These are phyloP conservation scores for Lentinus tigrinus DNA, from an alignment of 768 basidiomycete genomes.

Conservation along the genomic window DNA sequence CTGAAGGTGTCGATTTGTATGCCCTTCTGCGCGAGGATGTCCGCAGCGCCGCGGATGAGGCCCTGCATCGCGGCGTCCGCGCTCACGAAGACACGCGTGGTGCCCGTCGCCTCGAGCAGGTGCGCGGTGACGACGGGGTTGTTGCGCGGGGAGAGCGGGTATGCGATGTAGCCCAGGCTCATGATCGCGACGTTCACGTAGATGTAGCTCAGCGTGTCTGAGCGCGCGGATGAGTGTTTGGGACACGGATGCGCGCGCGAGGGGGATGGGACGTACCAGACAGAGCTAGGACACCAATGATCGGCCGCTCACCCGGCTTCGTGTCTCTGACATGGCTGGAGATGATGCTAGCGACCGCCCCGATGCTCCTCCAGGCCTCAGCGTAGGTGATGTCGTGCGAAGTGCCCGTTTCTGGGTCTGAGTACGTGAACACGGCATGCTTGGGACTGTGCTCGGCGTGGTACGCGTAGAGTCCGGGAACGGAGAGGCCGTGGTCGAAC, in stretches of 20 bases:
- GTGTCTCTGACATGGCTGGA: background rate
- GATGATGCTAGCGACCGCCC: slow-evolving; percentile 24
- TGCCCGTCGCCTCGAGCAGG: slow-evolving; percentile 27
- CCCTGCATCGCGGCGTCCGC: slow-evolving; percentile 20
- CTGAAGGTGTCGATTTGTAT: slow-evolving; percentile 1
- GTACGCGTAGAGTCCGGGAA: slow-evolving; percentile 37
- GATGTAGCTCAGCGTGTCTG: slow-evolving; percentile 26
- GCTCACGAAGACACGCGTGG: slow-evolving; percentile 24
- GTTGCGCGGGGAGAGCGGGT: slow-evolving; percentile 36
- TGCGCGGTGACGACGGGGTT: slow-evolving; percentile 35
- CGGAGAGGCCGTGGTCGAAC: slow-evolving; percentile 31
- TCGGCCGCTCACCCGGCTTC: slow-evolving; percentile 4
- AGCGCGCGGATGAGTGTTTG: background rate
- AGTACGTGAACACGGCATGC: slow-evolving; percentile 34
- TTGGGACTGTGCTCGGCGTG: slow-evolving; percentile 29
- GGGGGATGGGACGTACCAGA: background rate
- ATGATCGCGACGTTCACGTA: slow-evolving; percentile 18
- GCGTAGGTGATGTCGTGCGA: slow-evolving; percentile 23
- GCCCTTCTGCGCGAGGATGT: slow-evolving; percentile 8
- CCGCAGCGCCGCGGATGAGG: slow-evolving; percentile 17
- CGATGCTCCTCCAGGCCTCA: slow-evolving; percentile 26
- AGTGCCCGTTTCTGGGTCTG: slow-evolving; percentile 11
- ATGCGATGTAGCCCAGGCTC: slow-evolving; percentile 23
- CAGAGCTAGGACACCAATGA: slow-evolving; percentile 24
- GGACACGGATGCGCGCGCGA: background rate